A percentile compares a stretch with the other conserved stretches of the same genome.
Evolutionary conservation across 2,329 filamentous ascomycete genomes (phyloP).

Genomic region (Pyricularia grisea): DNA sequence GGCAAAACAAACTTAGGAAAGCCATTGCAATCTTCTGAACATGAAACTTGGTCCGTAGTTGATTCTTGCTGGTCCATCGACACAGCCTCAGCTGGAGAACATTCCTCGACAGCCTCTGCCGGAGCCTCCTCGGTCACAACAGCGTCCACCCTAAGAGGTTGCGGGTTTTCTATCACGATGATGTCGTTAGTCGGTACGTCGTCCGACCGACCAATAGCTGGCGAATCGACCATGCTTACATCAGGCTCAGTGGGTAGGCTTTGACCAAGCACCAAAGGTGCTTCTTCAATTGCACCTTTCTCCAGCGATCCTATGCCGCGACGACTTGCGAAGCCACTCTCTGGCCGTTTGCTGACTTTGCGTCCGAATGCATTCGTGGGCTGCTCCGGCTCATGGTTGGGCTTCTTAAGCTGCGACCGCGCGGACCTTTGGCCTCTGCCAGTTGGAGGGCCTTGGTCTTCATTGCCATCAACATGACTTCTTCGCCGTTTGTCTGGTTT

Average conservation of each 20-base stretch:
- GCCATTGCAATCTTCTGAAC: not conserved
- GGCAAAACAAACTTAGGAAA: conserved; percentile 1
- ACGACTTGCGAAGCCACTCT: not conserved
- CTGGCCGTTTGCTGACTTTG: not conserved
- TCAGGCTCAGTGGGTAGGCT: not conserved
- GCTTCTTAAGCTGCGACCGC: not conserved
- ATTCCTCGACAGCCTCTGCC: not conserved
- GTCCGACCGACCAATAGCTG: conserved; percentile 2
- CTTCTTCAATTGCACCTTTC: not conserved
- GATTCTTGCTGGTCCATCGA: not conserved
- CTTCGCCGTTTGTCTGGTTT: not conserved
- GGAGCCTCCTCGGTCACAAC: not conserved
- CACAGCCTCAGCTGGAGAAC: not conserved
- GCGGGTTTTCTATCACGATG: not conserved
- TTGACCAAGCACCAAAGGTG: not conserved
- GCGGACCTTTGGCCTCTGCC: not conserved
- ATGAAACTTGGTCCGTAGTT: not conserved
- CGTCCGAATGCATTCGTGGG: not conserved
- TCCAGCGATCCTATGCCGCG: not conserved
- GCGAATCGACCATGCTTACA: conserved; percentile 4
- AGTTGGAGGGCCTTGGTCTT: not conserved
- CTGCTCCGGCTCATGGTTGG: not conserved
- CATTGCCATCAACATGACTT: not conserved
- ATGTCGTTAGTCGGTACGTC: conserved; percentile 3
- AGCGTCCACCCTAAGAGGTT: not conserved